Percentiles rank a stretch among this genome's conserved stretches.
Evolutionary conservation across 345 rosid genomes (phyloP).

Genomic region (Aquilaria malaccensis): DNA sequence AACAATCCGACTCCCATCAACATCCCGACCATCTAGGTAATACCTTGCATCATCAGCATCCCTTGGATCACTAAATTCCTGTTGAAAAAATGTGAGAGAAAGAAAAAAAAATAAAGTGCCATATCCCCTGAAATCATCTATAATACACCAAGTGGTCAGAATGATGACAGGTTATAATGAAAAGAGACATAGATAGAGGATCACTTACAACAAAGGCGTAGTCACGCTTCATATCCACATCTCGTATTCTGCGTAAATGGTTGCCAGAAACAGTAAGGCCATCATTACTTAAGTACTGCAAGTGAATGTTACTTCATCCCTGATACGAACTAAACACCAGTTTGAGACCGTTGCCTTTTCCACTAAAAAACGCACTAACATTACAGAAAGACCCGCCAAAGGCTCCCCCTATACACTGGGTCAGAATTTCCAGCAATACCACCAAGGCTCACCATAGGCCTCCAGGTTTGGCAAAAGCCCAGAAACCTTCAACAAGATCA

Average conservation of each 20-base stretch:
- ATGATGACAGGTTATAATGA: conserved; percentile 15
- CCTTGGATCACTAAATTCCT: conserved; percentile 93
- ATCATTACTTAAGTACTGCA: conserved; percentile 84
- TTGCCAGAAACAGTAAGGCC: conserved; percentile 99
- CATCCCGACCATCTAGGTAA: conserved; percentile 67
- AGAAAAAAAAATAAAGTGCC: conserved; percentile 10
- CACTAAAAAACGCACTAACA: conserved; percentile 66
- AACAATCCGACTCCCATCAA: conserved; percentile 83
- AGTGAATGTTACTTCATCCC: conserved; percentile 75
- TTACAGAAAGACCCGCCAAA: conserved; percentile 30
- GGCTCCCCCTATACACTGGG: conserved; percentile 22
- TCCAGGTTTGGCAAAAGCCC: conserved; percentile 86
- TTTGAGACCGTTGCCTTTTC: conserved; percentile 81
- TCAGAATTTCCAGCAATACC: conserved; percentile 40
- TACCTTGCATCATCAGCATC: conserved; percentile 96
- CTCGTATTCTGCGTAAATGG: conserved; percentile 95
- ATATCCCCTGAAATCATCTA: too few species aligned
- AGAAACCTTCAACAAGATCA: conserved; percentile 99
- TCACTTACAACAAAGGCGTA: conserved; percentile 91
- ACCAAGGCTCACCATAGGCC: conserved; percentile 97
- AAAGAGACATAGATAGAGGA: neutral
- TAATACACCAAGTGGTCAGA: conserved; percentile 7
- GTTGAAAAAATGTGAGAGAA: conserved; percentile 19
- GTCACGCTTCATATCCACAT: conserved; percentile 99
- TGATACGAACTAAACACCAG: conserved; percentile 85